Conservation (phyloP, 805 yeast species). For the Candida methanosorbosa region DNA sequence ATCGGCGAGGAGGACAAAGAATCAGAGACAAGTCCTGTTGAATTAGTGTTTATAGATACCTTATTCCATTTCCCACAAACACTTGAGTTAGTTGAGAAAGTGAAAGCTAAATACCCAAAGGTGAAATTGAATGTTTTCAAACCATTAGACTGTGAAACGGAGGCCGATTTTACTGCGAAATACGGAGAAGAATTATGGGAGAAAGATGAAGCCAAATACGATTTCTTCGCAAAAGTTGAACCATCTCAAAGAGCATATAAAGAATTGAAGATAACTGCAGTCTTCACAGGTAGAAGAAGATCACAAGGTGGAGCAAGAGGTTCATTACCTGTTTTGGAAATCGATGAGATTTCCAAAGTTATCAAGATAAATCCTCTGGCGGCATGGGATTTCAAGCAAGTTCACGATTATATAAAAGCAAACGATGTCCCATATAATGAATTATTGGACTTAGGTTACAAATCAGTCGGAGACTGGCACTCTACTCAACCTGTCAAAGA, state of each 20-base stretch:
- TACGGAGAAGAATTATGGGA: slow-evolving; percentile 84
- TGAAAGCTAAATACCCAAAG: slow-evolving; percentile 47
- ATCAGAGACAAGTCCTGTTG: slow-evolving; percentile 50
- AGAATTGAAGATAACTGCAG: slow-evolving; percentile 68
- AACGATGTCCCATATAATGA: slow-evolving; percentile 81
- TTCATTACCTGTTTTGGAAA: slow-evolving; percentile 62
- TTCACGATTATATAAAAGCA: slow-evolving; percentile 56
- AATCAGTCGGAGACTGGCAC: slow-evolving; percentile 93
- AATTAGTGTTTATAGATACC: slow-evolving; percentile 82
- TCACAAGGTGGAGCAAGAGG: slow-evolving; percentile 86
- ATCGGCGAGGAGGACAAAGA: slow-evolving; percentile 8
- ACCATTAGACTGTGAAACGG: slow-evolving; percentile 52
- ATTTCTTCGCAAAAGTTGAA: slow-evolving; percentile 84
- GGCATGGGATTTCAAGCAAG: slow-evolving; percentile 71
- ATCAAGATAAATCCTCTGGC: slow-evolving; percentile 86
- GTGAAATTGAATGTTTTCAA: slow-evolving; percentile 53
- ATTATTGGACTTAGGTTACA: slow-evolving; percentile 76
- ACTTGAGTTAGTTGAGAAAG: slow-evolving; percentile 53
- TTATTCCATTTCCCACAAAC: slow-evolving; percentile 95
- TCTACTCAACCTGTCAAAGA: slow-evolving; percentile 83
- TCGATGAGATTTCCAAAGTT: slow-evolving; percentile 60
- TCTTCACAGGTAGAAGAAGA: slow-evolving; percentile 83
- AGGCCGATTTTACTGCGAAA: slow-evolving; percentile 50
- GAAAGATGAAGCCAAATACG: slow-evolving; percentile 70
- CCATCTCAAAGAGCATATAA: slow-evolving; percentile 82